Evolutionary conservation across 2,329 filamentous ascomycete species (phyloP).

Genomic region (Fusarium circinatum): DNA sequence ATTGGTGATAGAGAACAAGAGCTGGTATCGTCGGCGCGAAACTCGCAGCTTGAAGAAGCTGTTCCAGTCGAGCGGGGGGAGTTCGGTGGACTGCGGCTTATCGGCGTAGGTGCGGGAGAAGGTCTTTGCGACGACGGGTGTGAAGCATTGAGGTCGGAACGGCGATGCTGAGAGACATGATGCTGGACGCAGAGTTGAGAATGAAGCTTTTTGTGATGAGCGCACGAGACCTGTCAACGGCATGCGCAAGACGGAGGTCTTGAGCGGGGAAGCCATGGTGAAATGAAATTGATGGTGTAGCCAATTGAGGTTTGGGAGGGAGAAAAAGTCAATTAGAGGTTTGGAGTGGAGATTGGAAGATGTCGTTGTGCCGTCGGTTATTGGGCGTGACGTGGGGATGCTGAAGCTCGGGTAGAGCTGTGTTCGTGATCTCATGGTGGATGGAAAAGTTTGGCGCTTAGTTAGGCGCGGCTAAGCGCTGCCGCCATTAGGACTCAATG

Average conservation of each 20-base stretch:
- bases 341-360: slow-evolving; percentile 34
- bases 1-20: slow-evolving; percentile 77
- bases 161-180: slow-evolving; percentile 38
- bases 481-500: not conserved
- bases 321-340: slow-evolving; percentile 5
- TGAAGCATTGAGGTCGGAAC: slow-evolving; percentile 32
- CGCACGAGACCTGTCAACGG: slow-evolving; percentile 39
- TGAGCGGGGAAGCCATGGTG: slow-evolving; percentile 47
- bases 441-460: slow-evolving; percentile 38
- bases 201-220: slow-evolving; percentile 44
- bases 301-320: not conserved
- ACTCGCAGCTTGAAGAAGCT: slow-evolving; percentile 91
- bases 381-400: slow-evolving; percentile 32
- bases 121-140: slow-evolving; percentile 20
- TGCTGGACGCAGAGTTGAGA: slow-evolving; percentile 41
- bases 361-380: slow-evolving; percentile 25
- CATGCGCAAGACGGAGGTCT: slow-evolving; percentile 48
- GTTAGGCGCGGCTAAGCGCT: slow-evolving; percentile 39
- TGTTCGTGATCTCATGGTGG: slow-evolving; percentile 44
- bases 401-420: slow-evolving; percentile 34
- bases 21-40: slow-evolving; percentile 83
- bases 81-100: slow-evolving; percentile 20
- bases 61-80: slow-evolving; percentile 78
- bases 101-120: slow-evolving; percentile 36
- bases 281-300: not conserved